Base-by-base conservation (phyloP, 345 rosid species). In the Clausena lansium region DNA sequence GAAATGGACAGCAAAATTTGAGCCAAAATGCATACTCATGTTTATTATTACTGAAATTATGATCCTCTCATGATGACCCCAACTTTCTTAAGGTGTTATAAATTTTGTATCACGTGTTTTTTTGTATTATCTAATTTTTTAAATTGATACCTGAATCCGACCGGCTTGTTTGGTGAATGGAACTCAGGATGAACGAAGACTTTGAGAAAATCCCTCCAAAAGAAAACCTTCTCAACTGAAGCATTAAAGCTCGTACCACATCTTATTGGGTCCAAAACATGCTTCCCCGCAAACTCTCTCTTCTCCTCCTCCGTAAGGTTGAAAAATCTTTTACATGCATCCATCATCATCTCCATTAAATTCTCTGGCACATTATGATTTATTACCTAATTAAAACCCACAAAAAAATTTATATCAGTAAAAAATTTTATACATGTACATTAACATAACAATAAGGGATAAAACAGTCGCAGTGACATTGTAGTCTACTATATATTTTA, bases 201-300 rank as follows among this genome's bases (percentile, higher is more conserved):
- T 88, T 88, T 90, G 41, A 90, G 83, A 71, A 75, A 89, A 79
- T 89, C 92, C 77, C 86, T 85, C 92, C 92, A 90, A 69, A 50
- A 86, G 9, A 85, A 78, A 9, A 79, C 79, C 27, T 86, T 72
- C 0, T 89, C 94, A 63, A 76, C 86, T 3, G 84, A 76, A 60
- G 81, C 11, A 70, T 87, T 89, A 77, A 89, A 89, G 76, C 92
- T 91, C 14, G 91, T 89, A 2, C 92, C 94, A 61, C 67, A 85
- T 76, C 90, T 81, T 35, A 89, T 84, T 0, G 92, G 86, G 27
- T 89, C 94, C 84, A 85, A 60, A 3, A 87, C 89, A 76, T 84
- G 73, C 74, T 91, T 89, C 25, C 81, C 88, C 73, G 57, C 67
- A 35, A 55, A 85, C 64, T 83, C 84, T 20, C 58, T 75, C 83